A percentile compares a stretch with the other conserved stretches of the same genome.
Conservation (phyloP, 2,329 filamentous ascomycete genomes). For the Phaeomoniella chlamydospora region DNA sequence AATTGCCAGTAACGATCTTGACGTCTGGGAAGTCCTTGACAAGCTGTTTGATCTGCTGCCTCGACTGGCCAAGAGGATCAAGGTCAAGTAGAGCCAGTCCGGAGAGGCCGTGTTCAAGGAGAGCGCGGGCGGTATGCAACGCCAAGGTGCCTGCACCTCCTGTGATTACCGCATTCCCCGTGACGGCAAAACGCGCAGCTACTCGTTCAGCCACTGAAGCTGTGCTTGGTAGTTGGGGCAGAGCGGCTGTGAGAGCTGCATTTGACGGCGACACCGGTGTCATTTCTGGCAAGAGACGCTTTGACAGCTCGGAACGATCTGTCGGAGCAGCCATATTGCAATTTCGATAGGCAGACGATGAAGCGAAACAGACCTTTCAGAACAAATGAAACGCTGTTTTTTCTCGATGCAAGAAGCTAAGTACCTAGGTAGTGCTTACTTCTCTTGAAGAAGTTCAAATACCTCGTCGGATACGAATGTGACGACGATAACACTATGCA, state of each 20-base stretch:
- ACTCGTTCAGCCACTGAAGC: slow-evolving; percentile 13
- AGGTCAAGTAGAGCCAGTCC: slow-evolving; percentile 49
- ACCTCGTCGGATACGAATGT: too few relatives aligned
- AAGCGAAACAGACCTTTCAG: too few relatives aligned
- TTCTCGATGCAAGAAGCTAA: too few relatives aligned
- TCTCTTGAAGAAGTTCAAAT: too few relatives aligned
- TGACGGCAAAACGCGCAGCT: slow-evolving; percentile 14
- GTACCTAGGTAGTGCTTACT: too few relatives aligned
- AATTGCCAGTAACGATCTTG: slow-evolving; percentile 33
- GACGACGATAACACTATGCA: too few relatives aligned
- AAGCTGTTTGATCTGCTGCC: slow-evolving; percentile 30
- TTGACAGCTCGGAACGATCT: not conserved
- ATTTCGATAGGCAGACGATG: too few relatives aligned
- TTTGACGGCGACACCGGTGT: not conserved
- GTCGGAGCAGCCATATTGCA: too few relatives aligned
- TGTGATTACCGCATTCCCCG: slow-evolving; percentile 32
- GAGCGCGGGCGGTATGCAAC: slow-evolving; percentile 40
- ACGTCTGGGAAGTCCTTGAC: slow-evolving; percentile 38
- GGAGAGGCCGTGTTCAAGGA: slow-evolving; percentile 52
- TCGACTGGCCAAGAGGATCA: slow-evolving; percentile 24
- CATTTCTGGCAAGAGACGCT: not conserved
- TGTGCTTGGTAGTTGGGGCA: slow-evolving; percentile 10
- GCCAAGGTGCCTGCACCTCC: slow-evolving; percentile 53
- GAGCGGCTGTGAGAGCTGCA: slow-evolving; percentile 13
- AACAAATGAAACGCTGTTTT: too few relatives aligned